Conservation (phyloP, 2,329 filamentous ascomycete species). For the Scedosporium aurantiacum region DNA sequence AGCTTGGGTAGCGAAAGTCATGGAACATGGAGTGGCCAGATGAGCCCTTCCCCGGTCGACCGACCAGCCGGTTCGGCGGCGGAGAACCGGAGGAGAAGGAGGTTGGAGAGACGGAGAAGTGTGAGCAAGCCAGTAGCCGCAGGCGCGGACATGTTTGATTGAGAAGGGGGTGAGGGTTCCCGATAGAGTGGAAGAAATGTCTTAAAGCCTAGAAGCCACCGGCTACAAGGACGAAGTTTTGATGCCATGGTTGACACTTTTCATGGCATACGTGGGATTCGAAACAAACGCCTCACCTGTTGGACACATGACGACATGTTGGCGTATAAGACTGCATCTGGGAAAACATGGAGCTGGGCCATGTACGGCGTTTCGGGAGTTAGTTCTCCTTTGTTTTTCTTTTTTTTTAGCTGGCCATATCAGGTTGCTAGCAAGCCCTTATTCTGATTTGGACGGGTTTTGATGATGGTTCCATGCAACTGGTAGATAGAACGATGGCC, state of each 20-base stretch:
- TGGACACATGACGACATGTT: neutral
- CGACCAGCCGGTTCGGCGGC: slow-evolving; percentile 26
- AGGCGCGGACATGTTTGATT: slow-evolving; percentile 27
- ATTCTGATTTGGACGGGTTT: neutral
- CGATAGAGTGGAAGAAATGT: neutral
- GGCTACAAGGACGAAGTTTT: neutral
- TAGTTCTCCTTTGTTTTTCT: neutral
- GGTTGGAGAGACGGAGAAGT: slow-evolving; percentile 40
- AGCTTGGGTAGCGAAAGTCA: slow-evolving; percentile 38
- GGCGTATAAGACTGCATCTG: neutral
- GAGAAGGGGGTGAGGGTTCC: slow-evolving; percentile 5
- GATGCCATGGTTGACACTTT: neutral
- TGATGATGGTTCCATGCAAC: neutral
- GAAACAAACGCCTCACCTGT: neutral
- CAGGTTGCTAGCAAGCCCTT: neutral
- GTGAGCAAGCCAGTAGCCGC: slow-evolving; percentile 20
- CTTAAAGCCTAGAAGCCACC: too few relatives aligned
- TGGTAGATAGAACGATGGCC: neutral
- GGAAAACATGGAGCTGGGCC: neutral
- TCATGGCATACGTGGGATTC: neutral
- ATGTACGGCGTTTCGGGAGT: neutral
- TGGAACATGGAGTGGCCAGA: slow-evolving; percentile 38
- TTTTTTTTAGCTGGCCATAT: neutral
- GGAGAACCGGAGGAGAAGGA: slow-evolving; percentile 43
- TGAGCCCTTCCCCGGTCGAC: slow-evolving; percentile 35